Evolutionary conservation across 1,284 basidiomycete species (phyloP).

Genomic region (Coniophora puteana): DNA sequence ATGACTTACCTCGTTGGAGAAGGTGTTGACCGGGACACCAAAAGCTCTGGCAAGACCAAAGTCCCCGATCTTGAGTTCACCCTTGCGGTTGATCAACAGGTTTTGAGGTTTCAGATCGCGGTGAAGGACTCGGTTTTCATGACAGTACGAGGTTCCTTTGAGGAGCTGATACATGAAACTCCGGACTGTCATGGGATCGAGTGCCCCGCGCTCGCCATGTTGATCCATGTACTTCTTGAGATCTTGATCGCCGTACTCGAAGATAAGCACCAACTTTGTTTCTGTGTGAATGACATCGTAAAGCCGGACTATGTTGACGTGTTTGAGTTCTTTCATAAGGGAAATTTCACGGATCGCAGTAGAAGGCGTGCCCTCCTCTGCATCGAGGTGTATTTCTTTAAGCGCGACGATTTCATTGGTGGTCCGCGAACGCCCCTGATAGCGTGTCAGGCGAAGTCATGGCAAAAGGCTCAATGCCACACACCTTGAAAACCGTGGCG

Average conservation of each 20-base stretch:
- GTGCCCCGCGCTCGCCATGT: constrained; percentile 92
- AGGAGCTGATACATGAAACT: constrained; percentile 97
- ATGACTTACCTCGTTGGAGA: constrained; percentile 82
- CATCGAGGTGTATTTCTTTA: constrained; percentile 94
- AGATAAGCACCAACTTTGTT: constrained; percentile 97
- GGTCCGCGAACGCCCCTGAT: constrained; percentile 76
- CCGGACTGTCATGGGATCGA: constrained; percentile 91
- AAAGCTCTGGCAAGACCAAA: constrained; percentile 95
- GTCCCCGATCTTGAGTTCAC: constrained; percentile 96
- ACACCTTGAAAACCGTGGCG: constrained; percentile 89
- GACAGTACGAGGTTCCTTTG: constrained; percentile 98
- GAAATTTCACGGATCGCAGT: constrained; percentile 96
- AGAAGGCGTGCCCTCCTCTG: constrained; percentile 92
- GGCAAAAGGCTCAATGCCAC: constrained; percentile 9
- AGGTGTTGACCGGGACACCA: constrained; percentile 94
- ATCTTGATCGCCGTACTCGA: constrained; percentile 98
- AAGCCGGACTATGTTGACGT: constrained; percentile 92
- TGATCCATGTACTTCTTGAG: constrained; percentile 99
- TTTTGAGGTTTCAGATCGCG: constrained; percentile 98
- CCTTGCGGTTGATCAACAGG: constrained; percentile 93
- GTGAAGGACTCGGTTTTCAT: constrained; percentile 97
- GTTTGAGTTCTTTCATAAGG: constrained; percentile 95
- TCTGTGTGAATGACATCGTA: constrained; percentile 99
- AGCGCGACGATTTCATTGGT: constrained; percentile 89
- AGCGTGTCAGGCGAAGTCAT: constrained; percentile 10